Conservation (phyloP, 768 basidiomycete species). For the Xanthoconium purpureum region DNA sequence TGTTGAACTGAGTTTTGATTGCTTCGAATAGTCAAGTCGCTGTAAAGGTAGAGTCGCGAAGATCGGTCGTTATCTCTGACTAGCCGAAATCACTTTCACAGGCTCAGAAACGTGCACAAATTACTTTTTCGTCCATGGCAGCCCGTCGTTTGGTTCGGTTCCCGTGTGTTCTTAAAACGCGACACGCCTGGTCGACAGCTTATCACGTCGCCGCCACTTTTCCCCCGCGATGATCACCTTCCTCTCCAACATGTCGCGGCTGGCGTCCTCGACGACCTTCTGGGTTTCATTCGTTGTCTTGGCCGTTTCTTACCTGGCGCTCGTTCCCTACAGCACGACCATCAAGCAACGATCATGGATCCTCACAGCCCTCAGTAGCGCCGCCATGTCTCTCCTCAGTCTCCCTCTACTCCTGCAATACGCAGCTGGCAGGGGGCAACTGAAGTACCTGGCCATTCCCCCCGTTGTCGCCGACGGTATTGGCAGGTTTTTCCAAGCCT, state of each 20-base stretch:
- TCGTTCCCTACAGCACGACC: constrained; percentile 31
- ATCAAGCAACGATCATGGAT: constrained; percentile 48
- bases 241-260: constrained; percentile 14
- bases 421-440: constrained; percentile 22
- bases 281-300: constrained; percentile 18
- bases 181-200: constrained; percentile 4
- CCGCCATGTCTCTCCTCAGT: constrained; percentile 39
- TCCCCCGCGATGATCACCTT: constrained; percentile 23
- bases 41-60: constrained; percentile 9
- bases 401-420: constrained; percentile 39
- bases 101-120: constrained; percentile 24
- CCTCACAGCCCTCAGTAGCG: constrained; percentile 41
- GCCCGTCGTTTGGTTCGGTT: constrained; percentile 13
- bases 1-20: not conserved
- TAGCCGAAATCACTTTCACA: constrained; percentile 22
- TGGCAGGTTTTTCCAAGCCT: constrained; percentile 44
- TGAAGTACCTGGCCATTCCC: constrained; percentile 24
- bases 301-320: constrained; percentile 28
- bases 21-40: constrained; percentile 6
- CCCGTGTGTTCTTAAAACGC: constrained; percentile 22
- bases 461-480: constrained; percentile 23
- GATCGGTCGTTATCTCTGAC: constrained; percentile 13
- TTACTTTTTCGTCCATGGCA: constrained; percentile 11
- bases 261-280: constrained; percentile 24
- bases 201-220: constrained; percentile 23